Evolutionary conservation across 352 stramenopile species (phyloP), one percentile per base, ranked within the genome.

Genomic region (Phytophthora chlamydospora): DNA sequence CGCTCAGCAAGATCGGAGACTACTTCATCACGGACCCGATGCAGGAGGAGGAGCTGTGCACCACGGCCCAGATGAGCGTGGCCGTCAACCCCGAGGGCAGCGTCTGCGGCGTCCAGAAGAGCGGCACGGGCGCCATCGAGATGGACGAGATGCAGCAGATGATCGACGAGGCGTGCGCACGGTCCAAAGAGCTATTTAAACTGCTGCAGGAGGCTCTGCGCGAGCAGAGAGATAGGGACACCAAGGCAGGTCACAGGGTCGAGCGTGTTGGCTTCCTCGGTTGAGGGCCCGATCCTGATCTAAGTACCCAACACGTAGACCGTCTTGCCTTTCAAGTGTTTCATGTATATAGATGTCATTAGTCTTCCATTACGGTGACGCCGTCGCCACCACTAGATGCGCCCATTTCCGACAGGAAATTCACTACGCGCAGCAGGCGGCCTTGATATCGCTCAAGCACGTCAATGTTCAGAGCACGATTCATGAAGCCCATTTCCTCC

Each of bases 361-460:
- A 86, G 17, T 85, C 68, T 45, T 84, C 66, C 67, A 82, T 79
- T 34, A 77, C 66, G 7, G 65, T 59, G 27, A 83, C 47, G 8
- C 47, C 57, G 27, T 41, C 61, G 21, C 44, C 52, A 36, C 39
- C 36, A 39, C 48, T 36, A 14, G 46, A 19, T 27, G 64, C 45
- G 21, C 46, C 53, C 62, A 91, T 68, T 61, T 93, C 85, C 8
- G 85, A 92, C 45, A 96, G 59, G 46, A 80, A 90, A 41, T 94
- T 95, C 29, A 96, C 84, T 3, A 93, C 85, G n/a, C 85, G 80
- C 27, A 94, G 59, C 49, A 96, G 55, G 1, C 88, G 80, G 11
- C 85, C 85, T 56, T 93, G 85, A 59, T 96, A 95, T 33, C 80
- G 80, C 48, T 93, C 85, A 5, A 95, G 74, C 39, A 93, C 64